Base-by-base conservation (phyloP, 306 rosid species). In the Medicago truncatula region DNA sequence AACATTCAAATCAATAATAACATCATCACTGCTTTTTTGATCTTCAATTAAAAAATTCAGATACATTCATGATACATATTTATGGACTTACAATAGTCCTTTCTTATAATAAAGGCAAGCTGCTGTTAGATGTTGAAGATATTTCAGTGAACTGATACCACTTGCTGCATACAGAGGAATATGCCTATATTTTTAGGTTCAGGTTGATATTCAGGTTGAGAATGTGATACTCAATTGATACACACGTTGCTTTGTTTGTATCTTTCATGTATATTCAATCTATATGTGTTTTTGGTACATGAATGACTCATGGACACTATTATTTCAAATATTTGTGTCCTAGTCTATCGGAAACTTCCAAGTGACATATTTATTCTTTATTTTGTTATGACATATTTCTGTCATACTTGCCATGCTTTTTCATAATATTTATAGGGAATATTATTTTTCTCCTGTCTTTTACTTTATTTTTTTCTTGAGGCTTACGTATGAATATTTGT, bases 321-420 rank as follows among this genome's bases (percentile, higher is more conserved):
- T 70, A 57, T 57, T 61, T 63, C 34, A 34, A 66, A 44, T 21
- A 1, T 36, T 6, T 6, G 17, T 52, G 63, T 70, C 59, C 72
- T 44, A 34, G 8, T 66, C 53, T 74, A 16, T 44, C 16, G 39
- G 23, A 73, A 73, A 66, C 64, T 80, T 60, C 15, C 46, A 57
- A 25, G 38, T 18, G 23, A 58, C 67, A 39, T 52, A 67, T 28
- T 6, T 34, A 21, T 21, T 59, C 52, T 80, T 67, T 28, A 44
- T 80, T 67, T 68, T 49, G 18, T 68, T 38, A 61, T 62, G 9
- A 14, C 4, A 10, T 67, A 49, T 21, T 15, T 67, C 56, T 75
- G 59, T 60, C 73, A 70, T 81, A 34, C 74, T 44, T 25, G 43
- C 59, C 59, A 12, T 71, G 75, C 61, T 69, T 49, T 68, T 74